Evolutionary conservation across 2,329 filamentous ascomycete species (phyloP), one percentile per base, ranked within the genome.

Genomic region (Talaromyces atroroseus): DNA sequence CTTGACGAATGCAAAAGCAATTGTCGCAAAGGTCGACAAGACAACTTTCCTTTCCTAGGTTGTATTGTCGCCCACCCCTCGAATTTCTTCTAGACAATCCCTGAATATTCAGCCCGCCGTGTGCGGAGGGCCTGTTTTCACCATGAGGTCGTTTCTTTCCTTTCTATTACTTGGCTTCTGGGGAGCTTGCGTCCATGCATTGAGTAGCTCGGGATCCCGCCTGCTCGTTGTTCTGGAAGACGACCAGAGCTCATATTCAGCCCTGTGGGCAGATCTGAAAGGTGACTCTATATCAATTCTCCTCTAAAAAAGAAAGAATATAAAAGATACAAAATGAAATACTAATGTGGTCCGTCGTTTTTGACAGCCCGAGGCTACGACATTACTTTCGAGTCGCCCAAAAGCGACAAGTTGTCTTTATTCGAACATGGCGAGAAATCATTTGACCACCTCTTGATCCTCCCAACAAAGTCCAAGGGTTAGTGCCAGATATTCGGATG

Each of bases 401-500:
- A 94, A 77, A 88, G 84, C 71, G 84, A 90, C 53, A 79, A 80
- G 51, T 76, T 97, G 65, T 81, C 83, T 52, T 80, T 99, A 63
- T 95, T 96, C 78, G 80, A 84, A 69, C 85, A 94, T 61, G 94
- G 92, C 69, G 90, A 94, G 77, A 85, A 88, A 71, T 85, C 83
- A 61, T 97, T 92, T 75, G 92, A 97, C 76, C 92, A 99, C 75
- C 78, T 97, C 62, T 74, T 97, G 62, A 81, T 99, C 64, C 84
- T 97, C 62, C 94, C 94, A 52, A 85, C 87, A 59, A 95, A 92
- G 75, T 84, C 89, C 32, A 99, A 99, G 82, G 92, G 88, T 90
- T 48, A 63, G 49, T 52, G 40, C 49, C 20, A 32, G 46, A 23
- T 53, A 23, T 21, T 44, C 14, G 18, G 10, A 32, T 56, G 29